Evolutionary conservation across 176 grass and related monocot genomes (phyloP), one percentile per base, ranked within the genome.

Genomic region (Rhipidocladum racemiflorum): DNA sequence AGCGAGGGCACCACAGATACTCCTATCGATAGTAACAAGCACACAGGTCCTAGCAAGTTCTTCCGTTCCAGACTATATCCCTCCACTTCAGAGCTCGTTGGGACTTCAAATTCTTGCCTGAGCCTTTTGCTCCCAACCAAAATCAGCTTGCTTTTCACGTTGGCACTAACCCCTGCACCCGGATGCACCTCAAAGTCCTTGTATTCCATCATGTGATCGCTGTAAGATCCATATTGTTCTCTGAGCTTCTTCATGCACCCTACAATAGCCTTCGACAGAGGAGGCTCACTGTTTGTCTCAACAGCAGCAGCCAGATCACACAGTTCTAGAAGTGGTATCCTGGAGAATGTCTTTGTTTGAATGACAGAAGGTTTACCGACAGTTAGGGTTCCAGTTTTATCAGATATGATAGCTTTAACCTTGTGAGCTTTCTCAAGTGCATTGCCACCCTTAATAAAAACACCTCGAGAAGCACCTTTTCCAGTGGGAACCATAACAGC

Each of bases 401-500:
- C 96, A 81, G 95, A 99, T 81, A 99, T 83, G 48, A 99, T 86
- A 65, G 80, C 81, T 86, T 93, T 93, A 72, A 99, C 90, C 89
- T 99, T 95, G 62, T 99, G 91, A 84, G 96, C 96, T 88, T 99
- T 99, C 90, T 99, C 93, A 6, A 99, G 87, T 55, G 96, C 96
- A 83, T 99, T 81, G 35, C 96, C 96, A 63, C 96, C 96, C 80
- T 99, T 99, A 68, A 99, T 99, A 59, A 99, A 93, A 76, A 99
- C 87, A 75, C 96, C 96, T 74, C 93, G 96, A 24, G 96, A 95
- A 79, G 93, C 96, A 68, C 96, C 96, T 89, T 95, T 95, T 55
- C 96, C 96, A n/a, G 93, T 99, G 59, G 96, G 93, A 88, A 99
- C 96, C 96, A 99, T 99, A 82, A 95, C 93, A 85, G 96, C 96